Conservation (phyloP, 2,329 filamentous ascomycete species). For the Neonectria hederae region DNA sequence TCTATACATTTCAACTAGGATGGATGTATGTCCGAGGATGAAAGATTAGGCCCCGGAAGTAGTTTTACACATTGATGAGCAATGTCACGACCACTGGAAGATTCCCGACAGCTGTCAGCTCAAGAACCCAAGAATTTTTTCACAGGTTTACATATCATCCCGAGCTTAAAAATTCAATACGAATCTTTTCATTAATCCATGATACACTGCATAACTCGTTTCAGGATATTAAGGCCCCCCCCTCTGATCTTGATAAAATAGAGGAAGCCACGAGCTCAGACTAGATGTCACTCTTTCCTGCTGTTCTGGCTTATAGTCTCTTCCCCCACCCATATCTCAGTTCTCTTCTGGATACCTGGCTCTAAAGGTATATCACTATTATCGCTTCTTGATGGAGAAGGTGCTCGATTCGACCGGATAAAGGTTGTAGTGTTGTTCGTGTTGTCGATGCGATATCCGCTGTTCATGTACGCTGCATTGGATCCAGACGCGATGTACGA, state of each 20-base stretch:
- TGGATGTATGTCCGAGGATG: background rate
- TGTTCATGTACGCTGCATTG: conserved; percentile 19
- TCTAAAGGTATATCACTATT: conserved; percentile 37
- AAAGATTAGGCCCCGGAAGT: background rate
- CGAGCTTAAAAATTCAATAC: background rate
- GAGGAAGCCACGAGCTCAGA: background rate
- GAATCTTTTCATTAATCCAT: background rate
- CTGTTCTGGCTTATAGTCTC: background rate
- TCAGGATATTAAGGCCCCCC: background rate
- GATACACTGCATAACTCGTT: background rate
- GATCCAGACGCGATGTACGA: conserved; percentile 26
- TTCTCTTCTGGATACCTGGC: conserved; percentile 15
- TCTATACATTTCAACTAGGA: no score
- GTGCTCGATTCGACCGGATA: conserved; percentile 17
- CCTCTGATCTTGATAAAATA: background rate
- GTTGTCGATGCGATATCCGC: conserved; percentile 16
- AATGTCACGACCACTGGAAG: background rate
- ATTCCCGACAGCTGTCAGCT: background rate
- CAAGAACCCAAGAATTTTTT: background rate
- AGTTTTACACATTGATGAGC: background rate
- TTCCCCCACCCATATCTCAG: conserved; percentile 21
- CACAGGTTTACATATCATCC: background rate
- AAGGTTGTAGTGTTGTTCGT: conserved; percentile 9
- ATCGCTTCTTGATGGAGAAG: conserved; percentile 16
- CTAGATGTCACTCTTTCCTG: background rate